Conservation (phyloP, 345 rosid species). For the rapeseed (Brassica napus) region DNA sequence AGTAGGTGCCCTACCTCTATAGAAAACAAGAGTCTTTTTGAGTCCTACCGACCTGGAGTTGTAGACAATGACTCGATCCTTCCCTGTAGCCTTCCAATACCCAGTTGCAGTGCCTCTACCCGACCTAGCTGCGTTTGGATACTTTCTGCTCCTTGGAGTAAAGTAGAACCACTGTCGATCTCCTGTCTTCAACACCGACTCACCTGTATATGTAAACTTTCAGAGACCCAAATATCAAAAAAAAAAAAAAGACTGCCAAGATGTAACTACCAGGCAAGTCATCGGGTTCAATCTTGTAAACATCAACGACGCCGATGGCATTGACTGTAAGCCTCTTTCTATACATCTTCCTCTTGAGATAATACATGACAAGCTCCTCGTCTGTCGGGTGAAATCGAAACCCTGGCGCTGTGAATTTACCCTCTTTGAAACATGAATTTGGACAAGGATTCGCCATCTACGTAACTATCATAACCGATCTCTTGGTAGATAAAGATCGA, state of each 20-base stretch:
- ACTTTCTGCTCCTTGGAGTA: constrained; percentile 81
- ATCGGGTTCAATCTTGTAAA: constrained; percentile 85
- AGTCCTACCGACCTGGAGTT: constrained; percentile 65
- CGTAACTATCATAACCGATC: not conserved
- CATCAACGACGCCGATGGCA: constrained; percentile 77
- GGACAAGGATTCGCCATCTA: constrained; percentile 16
- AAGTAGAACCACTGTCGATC: constrained; percentile 95
- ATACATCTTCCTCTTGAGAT: constrained; percentile 86
- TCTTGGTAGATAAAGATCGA: not conserved
- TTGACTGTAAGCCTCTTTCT: constrained; percentile 49
- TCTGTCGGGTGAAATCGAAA: constrained; percentile 95
- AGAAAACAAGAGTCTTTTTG: constrained; percentile 88
- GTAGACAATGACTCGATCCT: constrained; percentile 61
- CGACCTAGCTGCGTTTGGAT: constrained; percentile 89
- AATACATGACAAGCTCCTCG: constrained; percentile 79
- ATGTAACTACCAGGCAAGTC: constrained; percentile 64
- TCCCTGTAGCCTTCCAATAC: constrained; percentile 94
- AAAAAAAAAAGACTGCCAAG: not conserved
- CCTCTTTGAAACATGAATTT: constrained; percentile 39
- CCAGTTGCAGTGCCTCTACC: constrained; percentile 77
- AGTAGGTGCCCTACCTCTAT: constrained; percentile 75
- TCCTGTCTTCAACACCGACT: constrained; percentile 70
- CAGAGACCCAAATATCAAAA: not conserved
- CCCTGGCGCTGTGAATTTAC: constrained; percentile 72
- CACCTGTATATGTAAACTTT: constrained; percentile 26